phyloP scores from a whole-genome alignment of 306 rosid species.

The Vicia villosa region DNA sequence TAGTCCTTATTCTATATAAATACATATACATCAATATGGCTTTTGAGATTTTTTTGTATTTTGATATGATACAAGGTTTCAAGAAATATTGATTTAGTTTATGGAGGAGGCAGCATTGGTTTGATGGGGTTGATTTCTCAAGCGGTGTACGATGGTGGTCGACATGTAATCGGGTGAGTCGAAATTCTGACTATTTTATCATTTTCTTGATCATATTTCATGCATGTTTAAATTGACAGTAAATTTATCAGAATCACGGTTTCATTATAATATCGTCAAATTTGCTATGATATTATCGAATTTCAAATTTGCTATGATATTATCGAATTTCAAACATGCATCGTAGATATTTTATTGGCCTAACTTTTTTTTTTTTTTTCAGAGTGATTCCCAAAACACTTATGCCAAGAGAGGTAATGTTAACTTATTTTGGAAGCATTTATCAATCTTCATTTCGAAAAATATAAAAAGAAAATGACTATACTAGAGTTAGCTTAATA shows the following conservation, averaged over 20 bases:
- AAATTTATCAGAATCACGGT: not conserved
- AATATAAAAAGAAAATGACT: not conserved
- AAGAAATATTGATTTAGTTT: constrained; percentile 89
- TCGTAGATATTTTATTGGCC: not conserved
- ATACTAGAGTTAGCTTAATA: constrained; percentile 9
- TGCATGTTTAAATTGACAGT: not conserved
- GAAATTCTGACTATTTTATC: constrained; percentile 10
- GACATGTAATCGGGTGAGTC: constrained; percentile 94
- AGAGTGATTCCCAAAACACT: constrained; percentile 96
- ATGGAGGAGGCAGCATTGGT: constrained; percentile 98
- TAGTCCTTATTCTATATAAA: not conserved
- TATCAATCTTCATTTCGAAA: constrained; percentile 25
- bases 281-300: too few relatives aligned
- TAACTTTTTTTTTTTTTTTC: constrained; percentile 51
- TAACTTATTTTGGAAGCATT: constrained; percentile 35
- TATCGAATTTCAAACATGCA: too few relatives aligned
- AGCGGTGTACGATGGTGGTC: constrained; percentile 86
- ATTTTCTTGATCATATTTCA: not conserved
- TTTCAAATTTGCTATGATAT: too few relatives aligned
- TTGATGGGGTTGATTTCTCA: constrained; percentile 96
- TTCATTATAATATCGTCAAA: too few relatives aligned
- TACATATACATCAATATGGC: too few relatives aligned
- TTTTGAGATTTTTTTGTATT: not conserved
- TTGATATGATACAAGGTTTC: constrained; percentile 61
- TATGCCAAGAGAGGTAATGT: constrained; percentile 96